Evolutionary conservation across 2,329 filamentous ascomycete species (phyloP), one percentile per base, ranked within the genome.

Genomic region (Pseudocercospora fijiensis): DNA sequence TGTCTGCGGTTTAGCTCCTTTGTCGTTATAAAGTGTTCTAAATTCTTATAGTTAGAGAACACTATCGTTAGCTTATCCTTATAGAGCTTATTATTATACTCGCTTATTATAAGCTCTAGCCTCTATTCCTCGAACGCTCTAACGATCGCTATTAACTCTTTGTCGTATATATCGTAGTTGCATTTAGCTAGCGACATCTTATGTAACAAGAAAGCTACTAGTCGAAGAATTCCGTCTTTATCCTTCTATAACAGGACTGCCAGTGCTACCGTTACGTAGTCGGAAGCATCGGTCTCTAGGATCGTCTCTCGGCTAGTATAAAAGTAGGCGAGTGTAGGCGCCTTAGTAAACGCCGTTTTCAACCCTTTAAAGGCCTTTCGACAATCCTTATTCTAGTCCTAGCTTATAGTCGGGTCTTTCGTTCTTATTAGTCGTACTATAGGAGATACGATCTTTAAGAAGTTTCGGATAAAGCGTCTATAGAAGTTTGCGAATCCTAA

Each of bases 81-180:
- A 27, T 27, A n/a, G 11, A 26, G 26, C 22, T 56, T 11, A 4
- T 18, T 56, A 56, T 56, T 27, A 27, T 56, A 7, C 7, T 8
- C 7, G 7, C 13, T 28, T 13, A 26, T 11, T n/a, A 27, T 27
- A 10, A 56, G 52, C 11, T 56, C 26, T 11, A 18, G 52, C 11
- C 26, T 56, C 52, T 56, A 56, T 20, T 56, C 52, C 22, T 56
- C 22, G 22, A 56, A 56, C 2, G 22, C 52, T 13, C 30, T 56
- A 2, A 56, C 20, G 4, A 24, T n/a, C n/a, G n/a, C n/a, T n/a
- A n/a, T n/a, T n/a, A n/a, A n/a, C n/a, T n/a, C n/a, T n/a, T n/a
- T n/a, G n/a, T n/a, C n/a, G n/a, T n/a, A n/a, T n/a, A n/a, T n/a
- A n/a, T n/a, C n/a, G n/a, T n/a, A n/a, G n/a, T n/a, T n/a, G n/a